Evolutionary conservation across 2,329 filamentous ascomycete genomes (phyloP), one percentile per base, ranked within the genome.

Genomic region (Clonostachys rosea): DNA sequence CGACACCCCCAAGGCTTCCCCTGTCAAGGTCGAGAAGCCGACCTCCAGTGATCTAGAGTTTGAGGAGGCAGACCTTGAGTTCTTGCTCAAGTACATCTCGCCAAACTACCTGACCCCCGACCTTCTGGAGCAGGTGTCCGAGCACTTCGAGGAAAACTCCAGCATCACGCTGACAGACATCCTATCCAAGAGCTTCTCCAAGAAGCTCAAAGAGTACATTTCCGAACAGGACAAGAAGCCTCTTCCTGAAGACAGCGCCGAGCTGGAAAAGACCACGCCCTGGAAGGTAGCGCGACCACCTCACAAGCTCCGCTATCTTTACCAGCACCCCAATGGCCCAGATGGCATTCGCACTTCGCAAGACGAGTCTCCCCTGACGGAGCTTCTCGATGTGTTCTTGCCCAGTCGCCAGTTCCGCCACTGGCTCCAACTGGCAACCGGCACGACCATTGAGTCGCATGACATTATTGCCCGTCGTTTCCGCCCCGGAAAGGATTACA

Each of bases 281-380:
- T 94, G 89, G 88, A 81, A 77, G 50, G 86, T 95, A 9, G 89
- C 94, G 7, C 79, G 82, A 34, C 94, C 94, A 37, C 94, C 94
- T 1, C 91, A 99, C 70, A 99, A 99, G 71, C 91, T 96, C 62
- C 88, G 91, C 13, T 99, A 87, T 64, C 74, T 96, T 3, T 99
- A 94, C 67, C 79, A 89, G 50, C 83, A 90, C 55, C 71, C 68
- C 54, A 74, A 59, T 44, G 66, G 68, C 46, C 52, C 66, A 43
- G 52, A 65, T 48, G 56, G 69, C 44, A 54, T 64, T 44, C 64
- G 64, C 42, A 59, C 63, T 6, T 58, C 62, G 5, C 55, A 66
- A 40, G 67, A 75, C 41, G 65, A 71, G 44, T 79, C 78, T 13
- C 79, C 89, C 1, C 76, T 95, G 49, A 81, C 85, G 47, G 89